Evolutionary conservation across 1,284 basidiomycete species (phyloP).

Genomic region (Sporisorium graminicola): DNA sequence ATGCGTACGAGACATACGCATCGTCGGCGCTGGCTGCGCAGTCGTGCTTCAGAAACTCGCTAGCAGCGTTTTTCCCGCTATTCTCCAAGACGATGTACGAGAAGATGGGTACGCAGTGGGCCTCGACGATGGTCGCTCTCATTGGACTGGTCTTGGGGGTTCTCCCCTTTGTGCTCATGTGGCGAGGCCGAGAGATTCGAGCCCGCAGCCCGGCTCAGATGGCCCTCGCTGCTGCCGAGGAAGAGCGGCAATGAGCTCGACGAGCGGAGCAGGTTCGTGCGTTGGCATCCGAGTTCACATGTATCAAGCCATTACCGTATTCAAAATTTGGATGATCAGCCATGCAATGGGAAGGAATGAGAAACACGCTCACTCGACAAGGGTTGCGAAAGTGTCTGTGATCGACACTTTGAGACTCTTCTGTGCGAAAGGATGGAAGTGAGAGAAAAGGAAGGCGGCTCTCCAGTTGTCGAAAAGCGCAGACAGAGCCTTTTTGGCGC

Average conservation of each 20-base stretch:
- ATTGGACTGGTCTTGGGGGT: slow-evolving; percentile 54
- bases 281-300: neutral
- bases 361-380: no score
- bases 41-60: slow-evolving; percentile 42
- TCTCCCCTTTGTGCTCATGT: slow-evolving; percentile 58
- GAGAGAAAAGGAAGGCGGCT: no score
- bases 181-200: slow-evolving; percentile 51
- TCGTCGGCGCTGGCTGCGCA: slow-evolving; percentile 59
- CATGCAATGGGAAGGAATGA: no score
- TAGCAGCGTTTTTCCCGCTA: slow-evolving; percentile 40
- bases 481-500: neutral
- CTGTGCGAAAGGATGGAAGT: no score
- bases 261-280: neutral
- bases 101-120: slow-evolving; percentile 48
- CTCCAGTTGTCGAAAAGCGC: neutral
- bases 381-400: no score
- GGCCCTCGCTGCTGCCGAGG: slow-evolving; percentile 22
- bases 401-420: no score
- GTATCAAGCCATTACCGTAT: neutral
- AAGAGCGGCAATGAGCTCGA: neutral
- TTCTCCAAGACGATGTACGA: slow-evolving; percentile 48
- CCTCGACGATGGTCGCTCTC: slow-evolving; percentile 55
- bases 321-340: no score
- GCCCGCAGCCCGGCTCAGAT: slow-evolving; percentile 32
- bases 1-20: slow-evolving; percentile 60